Conservation (phyloP, 1,284 basidiomycete genomes). For the Ganoderma resinaceum region DNA sequence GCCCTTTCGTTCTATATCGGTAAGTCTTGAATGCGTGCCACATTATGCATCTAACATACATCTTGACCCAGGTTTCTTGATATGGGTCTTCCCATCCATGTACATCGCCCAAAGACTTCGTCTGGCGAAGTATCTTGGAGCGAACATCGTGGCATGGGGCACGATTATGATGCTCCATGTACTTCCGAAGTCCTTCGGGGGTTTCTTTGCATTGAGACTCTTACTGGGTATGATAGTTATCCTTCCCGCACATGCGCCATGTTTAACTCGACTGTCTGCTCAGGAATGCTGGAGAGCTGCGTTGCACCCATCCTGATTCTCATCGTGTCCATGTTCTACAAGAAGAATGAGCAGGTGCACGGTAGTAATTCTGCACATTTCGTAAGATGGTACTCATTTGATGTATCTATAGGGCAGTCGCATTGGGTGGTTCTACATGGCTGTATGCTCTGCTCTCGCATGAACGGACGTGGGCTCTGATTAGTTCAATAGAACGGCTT, state of each 20-base stretch:
- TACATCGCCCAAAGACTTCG: constrained; percentile 69
- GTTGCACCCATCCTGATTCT: constrained; percentile 70
- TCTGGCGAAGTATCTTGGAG: constrained; percentile 68
- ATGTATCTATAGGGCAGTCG: constrained; percentile 50
- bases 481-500: constrained; percentile 40
- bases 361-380: not conserved
- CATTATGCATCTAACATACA: not conserved
- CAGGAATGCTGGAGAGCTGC: constrained; percentile 73
- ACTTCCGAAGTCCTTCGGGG: constrained; percentile 60
- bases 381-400: constrained; percentile 10
- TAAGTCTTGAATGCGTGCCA: constrained; percentile 22
- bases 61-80: constrained; percentile 53
- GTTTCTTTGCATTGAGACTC: constrained; percentile 69
- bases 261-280: not conserved
- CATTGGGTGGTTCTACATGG: constrained; percentile 75
- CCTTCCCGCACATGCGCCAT: not conserved
- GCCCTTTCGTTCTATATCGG: constrained; percentile 73
- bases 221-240: constrained; percentile 54
- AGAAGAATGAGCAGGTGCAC: constrained; percentile 69
- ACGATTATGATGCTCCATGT: constrained; percentile 68
- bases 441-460: constrained; percentile 46
- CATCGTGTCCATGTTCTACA: constrained; percentile 75
- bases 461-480: not conserved
- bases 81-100: constrained; percentile 73
- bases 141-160: constrained; percentile 70